Evolutionary conservation across 2,329 filamentous ascomycete genomes (phyloP), one percentile per base, ranked within the genome.

Genomic region (Trichoderma gracile): DNA sequence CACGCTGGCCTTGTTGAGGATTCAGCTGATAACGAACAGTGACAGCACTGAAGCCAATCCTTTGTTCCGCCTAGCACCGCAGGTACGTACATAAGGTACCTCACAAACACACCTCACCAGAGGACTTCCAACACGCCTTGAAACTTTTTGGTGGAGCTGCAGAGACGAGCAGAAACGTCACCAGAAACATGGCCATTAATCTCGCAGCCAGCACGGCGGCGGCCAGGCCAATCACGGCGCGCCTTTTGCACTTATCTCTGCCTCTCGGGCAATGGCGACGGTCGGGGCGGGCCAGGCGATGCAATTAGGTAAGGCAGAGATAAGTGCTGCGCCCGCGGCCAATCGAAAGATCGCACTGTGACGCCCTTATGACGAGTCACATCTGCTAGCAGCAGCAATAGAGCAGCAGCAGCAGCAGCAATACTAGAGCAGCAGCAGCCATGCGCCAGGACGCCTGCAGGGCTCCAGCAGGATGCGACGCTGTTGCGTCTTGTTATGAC

Each of bases 291-390:
- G 58, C 46, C 58, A 54, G 58, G 49, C 47, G 49, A 62, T 62
- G 17, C n/a, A 62, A 62, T 62, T 62, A 62, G 40, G 40, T 62
- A 62, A 62, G 58, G 58, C 25, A 54, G 58, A 62, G 58, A 62
- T 62, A 62, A 62, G 49, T 46, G 58, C n/a, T 42, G 58, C 14
- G 43, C 38, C 12, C n/a, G 58, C 47, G 58, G 30, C 58, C 58
- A 62, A 62, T 62, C 19, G 58, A 27, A 62, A 43, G 58, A 62
- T 54, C 49, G 49, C 58, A 62, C 58, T 62, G 58, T 62, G 49
- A 54, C 49, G 58, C 23, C 15, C n/a, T 25, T 23, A 25, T 62
- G 58, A 62, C 58, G 49, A 62, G 58, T 62, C 58, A 62, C 38
- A 38, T 62, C 47, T 62, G 58, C 58, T 62, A 62, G 30, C 21